These are phyloP conservation scores for Macrophomina tecta DNA, from an alignment of 2,329 filamentous ascomycete species.

Conservation along the genomic window DNA sequence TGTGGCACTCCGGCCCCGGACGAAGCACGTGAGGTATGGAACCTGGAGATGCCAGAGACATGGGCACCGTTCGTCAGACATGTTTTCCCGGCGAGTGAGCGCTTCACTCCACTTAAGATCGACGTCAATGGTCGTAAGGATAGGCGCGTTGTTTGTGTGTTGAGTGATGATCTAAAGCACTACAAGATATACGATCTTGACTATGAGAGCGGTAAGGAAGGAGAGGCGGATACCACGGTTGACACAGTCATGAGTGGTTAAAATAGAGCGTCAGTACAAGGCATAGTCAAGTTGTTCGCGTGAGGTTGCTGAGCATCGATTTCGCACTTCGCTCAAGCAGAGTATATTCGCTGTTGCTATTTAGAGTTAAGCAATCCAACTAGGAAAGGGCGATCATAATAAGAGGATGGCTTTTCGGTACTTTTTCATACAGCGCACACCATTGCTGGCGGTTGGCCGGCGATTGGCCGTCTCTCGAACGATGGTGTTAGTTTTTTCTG, in stretches of 20 bases:
- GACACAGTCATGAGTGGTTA: slow-evolving; percentile 29
- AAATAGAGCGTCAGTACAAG: neutral
- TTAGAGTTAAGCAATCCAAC: slow-evolving; percentile 7
- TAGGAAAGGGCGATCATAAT: no score
- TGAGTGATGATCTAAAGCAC: slow-evolving; percentile 60
- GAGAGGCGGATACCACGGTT: slow-evolving; percentile 27
- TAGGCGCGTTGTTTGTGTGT: slow-evolving; percentile 59
- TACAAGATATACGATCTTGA: slow-evolving; percentile 65
- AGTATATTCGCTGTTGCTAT: neutral
- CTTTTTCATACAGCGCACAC: no score
- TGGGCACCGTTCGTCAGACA: slow-evolving; percentile 48
- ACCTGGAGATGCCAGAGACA: slow-evolving; percentile 23
- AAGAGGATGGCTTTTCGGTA: no score
- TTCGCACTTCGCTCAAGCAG: neutral
- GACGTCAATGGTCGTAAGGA: slow-evolving; percentile 63
- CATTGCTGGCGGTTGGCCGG: no score
- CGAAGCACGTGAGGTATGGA: slow-evolving; percentile 13
- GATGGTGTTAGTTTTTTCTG: no score
- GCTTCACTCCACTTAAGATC: slow-evolving; percentile 57
- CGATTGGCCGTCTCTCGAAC: no score
- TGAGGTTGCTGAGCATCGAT: neutral
- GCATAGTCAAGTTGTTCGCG: neutral
- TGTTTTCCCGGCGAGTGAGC: slow-evolving; percentile 50
- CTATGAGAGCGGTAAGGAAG: slow-evolving; percentile 28
- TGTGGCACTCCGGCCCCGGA: neutral